Evolutionary conservation across 768 basidiomycete genomes (phyloP), one percentile per base, ranked within the genome.

Genomic region (Postia placenta): DNA sequence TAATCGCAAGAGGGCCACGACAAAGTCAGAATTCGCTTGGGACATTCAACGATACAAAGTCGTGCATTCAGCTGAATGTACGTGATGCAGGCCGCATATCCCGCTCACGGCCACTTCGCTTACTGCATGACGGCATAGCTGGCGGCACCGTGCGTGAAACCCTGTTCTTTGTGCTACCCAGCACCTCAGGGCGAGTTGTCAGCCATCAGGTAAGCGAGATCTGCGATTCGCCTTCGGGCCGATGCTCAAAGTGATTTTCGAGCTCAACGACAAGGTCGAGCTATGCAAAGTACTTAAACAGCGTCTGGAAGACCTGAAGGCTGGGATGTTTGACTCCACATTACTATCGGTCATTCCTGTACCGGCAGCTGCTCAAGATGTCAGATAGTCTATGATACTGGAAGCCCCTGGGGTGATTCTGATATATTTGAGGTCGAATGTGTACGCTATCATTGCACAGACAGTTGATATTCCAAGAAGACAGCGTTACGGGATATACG

Each of bases 151-250:
- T 62, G 5, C 39, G 49, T 20, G 85, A 86, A 59, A 89, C 87
- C 0, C 58, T 91, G 0, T 79, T 93, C 60, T 92, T 80, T 60
- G 82, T 84, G 2, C 74, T 85, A 26, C 85, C 87, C 0, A 85
- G 81, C 56, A 88, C 87, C 0, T 92, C 88, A 0, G 88, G 83
- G 0, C 72, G 79, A 6, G 86, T 91, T 0, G 79, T 81, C 11
- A 67, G 72, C n/a, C 83, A 85, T 56, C 85, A 87, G 69, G 88
- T 85, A 25, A 48, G 74, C 60, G 7, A 11, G 14, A 23, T 24
- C 15, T 33, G 30, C 30, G 15, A 33, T 15, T 33, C 9, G 15
- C 30, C 30, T 33, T 33, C 19, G 6, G 6, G 9, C 40, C n/a
- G n/a, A n/a, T n/a, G n/a, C n/a, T n/a, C n/a, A 20, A 23, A 41